Evolutionary conservation across 306 rosid species (phyloP).

Genomic region (Psophocarpus tetragonolobus): DNA sequence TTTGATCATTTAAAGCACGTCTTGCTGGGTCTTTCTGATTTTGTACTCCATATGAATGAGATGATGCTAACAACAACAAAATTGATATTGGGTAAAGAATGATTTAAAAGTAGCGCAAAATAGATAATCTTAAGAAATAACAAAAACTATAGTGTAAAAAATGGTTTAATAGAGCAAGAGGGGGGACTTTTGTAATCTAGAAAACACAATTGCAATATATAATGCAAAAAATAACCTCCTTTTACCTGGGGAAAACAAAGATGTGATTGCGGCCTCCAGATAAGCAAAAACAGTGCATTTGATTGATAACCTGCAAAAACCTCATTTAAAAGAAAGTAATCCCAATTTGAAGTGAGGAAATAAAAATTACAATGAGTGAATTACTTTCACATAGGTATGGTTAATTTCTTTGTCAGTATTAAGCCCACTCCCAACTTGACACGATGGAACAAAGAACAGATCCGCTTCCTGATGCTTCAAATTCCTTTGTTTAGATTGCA

Average conservation of each 20-base stretch:
- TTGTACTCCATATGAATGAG: too few relatives aligned
- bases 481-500: constrained; percentile 63
- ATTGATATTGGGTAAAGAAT: too few relatives aligned
- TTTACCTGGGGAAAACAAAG: constrained; percentile 93
- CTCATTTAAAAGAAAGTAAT: constrained; percentile 6
- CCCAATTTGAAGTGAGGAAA: constrained; percentile 20
- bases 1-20: too few relatives aligned
- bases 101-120: too few relatives aligned
- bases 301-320: constrained; percentile 67
- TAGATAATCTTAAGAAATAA: too few relatives aligned
- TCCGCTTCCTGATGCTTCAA: constrained; percentile 84
- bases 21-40: too few relatives aligned
- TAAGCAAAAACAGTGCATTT: constrained; percentile 90
- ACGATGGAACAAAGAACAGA: constrained; percentile 87
- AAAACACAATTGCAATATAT: too few relatives aligned
- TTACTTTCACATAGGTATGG: constrained; percentile 67
- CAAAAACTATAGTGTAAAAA: too few relatives aligned
- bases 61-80: too few relatives aligned
- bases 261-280: constrained; percentile 95
- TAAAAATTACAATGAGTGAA: not conserved
- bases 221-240: not conserved
- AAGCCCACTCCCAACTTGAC: constrained; percentile 92
- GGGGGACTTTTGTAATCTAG: too few relatives aligned
- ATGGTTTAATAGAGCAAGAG: too few relatives aligned
- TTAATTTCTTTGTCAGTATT: constrained; percentile 86